Evolutionary conservation across 305 asterid genomes (phyloP), one percentile per base, ranked within the genome.

Genomic region (Solanum chacoense): DNA sequence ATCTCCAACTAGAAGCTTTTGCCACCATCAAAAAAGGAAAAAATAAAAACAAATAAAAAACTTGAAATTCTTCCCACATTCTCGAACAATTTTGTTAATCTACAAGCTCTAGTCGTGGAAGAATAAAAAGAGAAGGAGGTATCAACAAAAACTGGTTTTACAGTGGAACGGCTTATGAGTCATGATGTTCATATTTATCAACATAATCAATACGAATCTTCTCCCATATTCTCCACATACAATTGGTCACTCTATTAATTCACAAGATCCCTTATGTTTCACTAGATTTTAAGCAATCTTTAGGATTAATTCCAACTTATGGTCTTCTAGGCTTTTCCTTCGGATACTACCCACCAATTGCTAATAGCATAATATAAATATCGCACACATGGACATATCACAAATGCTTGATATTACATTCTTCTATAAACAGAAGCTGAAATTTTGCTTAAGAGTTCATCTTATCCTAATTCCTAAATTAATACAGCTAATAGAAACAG

Each of bases 1-100:
- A 83, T 55, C 87, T 83, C 74, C 87, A 83, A 83, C 42, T 31
- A 83, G 87, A 83, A 31, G 87, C 45, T 83, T 50, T 83, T 45
- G 18, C 26, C 40, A 83, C 42, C 73, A 50, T 55, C 86, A 83
- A 50, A 31, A 50, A 29, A 4, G 42, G 35, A 83, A 50, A 83
- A 83, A 83, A 16, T 5, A 37, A 78, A 31, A 55, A 50, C 13
- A 50, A 83, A 5, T 22, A 8, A 83, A 50, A 20, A 50, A 55
- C 29, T 45, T 45, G 40, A 45, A 81, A 12, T 45, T 83, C 22
- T 55, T 45, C n/a, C 73, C 73, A 50, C 40, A 50, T 31, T 50
- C 73, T 83, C 20, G 11, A 31, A 29, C 73, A 81, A 80, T 42
- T 42, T 81, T 42, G 87, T 50, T 50, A 83, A 83, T 29, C 40